Evolutionary conservation across 306 rosid species (phyloP).

Genomic region (Pterocarpus santalinus): DNA sequence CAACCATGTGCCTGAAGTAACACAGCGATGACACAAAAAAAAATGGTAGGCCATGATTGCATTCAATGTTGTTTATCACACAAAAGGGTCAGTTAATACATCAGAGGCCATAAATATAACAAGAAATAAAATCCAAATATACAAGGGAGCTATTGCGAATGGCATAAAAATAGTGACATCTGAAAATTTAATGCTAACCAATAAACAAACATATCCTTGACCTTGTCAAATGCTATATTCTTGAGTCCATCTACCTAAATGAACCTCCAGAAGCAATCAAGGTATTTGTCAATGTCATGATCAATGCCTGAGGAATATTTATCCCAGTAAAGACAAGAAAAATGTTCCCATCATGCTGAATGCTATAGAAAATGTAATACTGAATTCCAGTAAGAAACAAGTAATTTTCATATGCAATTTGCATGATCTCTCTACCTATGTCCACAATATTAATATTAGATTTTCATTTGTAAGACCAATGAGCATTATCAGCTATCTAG

Average conservation of each 20-base stretch:
- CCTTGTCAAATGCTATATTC: neutral
- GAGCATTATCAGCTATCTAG: neutral
- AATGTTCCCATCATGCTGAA: neutral
- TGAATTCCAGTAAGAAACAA: neutral
- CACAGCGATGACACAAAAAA: neutral
- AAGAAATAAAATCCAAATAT: neutral
- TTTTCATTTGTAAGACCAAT: neutral
- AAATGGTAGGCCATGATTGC: neutral
- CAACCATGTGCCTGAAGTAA: neutral
- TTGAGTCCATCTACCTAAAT: neutral
- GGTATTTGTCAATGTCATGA: constrained; percentile 4
- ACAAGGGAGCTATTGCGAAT: neutral
- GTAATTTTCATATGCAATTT: neutral
- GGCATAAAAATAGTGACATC: neutral
- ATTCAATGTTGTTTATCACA: neutral
- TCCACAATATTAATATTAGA: neutral
- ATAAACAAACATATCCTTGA: no score
- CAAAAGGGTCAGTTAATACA: no score
- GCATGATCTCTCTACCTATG: neutral
- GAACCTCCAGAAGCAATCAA: neutral
- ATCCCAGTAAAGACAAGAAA: no score
- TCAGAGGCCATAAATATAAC: neutral
- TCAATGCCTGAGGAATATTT: no score
- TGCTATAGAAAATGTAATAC: neutral
- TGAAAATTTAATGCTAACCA: no score